These are phyloP conservation scores for Pestalotiopsis sp. DNA, from an alignment of 2,329 filamentous ascomycete species.

Conservation along the genomic window DNA sequence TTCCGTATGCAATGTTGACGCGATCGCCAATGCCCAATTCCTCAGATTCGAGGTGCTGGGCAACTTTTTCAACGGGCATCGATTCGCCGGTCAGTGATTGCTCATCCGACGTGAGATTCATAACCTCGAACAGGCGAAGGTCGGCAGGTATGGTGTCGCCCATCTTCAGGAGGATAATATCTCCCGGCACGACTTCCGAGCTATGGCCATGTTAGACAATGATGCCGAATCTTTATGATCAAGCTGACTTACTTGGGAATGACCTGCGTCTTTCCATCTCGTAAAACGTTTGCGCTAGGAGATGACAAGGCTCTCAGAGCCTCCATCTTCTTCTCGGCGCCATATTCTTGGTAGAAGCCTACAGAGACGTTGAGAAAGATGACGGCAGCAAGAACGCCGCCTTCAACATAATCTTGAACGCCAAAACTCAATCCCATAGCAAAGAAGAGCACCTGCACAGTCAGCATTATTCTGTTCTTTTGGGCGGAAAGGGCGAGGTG, in stretches of 20 bases:
- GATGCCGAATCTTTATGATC: too few relatives aligned
- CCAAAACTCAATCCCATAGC: conserved; percentile 73
- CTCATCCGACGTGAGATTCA: conserved; percentile 81
- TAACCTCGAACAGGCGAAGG: conserved; percentile 67
- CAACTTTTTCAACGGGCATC: conserved; percentile 67
- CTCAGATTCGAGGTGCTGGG: conserved; percentile 51
- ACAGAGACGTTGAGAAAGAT: conserved; percentile 70
- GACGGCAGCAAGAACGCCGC: conserved; percentile 65
- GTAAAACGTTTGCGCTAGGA: conserved; percentile 62
- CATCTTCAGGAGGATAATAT: conserved; percentile 66
- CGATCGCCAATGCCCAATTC: conserved; percentile 70
- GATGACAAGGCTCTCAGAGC: conserved; percentile 61
- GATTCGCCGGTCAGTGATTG: conserved; percentile 77
- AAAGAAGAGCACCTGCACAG: conserved; percentile 67
- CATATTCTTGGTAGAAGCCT: conserved; percentile 65
- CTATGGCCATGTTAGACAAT: conserved; percentile 33
- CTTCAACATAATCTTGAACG: conserved; percentile 67
- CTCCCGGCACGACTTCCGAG: conserved; percentile 68
- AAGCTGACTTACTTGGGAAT: conserved; percentile 52
- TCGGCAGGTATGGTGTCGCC: conserved; percentile 77
- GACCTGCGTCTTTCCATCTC: conserved; percentile 57
- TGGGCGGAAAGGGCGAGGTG: not conserved
- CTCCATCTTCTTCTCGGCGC: conserved; percentile 68
- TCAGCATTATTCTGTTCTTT: not conserved
- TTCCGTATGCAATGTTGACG: conserved; percentile 74